These are phyloP conservation scores for Halteria grandinella DNA, from an alignment of 73 alveolate genomes.

Conservation along the genomic window DNA sequence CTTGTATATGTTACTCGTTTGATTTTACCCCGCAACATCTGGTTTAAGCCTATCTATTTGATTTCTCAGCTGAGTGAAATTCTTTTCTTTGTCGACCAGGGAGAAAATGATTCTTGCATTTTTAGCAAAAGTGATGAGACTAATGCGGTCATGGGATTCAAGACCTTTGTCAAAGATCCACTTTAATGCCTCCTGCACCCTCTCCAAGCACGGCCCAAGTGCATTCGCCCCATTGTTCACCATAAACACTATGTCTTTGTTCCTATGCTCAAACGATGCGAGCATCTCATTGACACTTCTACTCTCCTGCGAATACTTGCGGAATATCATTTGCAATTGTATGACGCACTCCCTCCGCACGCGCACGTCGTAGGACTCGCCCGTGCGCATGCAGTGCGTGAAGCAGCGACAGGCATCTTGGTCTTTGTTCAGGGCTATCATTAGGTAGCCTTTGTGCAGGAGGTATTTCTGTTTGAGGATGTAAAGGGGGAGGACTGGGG, in stretches of 20 bases:
- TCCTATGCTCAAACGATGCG: constrained; percentile 2
- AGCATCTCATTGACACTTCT: not conserved
- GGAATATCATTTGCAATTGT: not conserved
- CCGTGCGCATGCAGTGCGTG: constrained; percentile 32
- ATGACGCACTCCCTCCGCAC: constrained; percentile 12
- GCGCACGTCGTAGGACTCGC: constrained; percentile 21
- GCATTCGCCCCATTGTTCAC: constrained; percentile 4
- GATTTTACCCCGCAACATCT: not conserved
- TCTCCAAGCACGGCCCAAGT: not conserved
- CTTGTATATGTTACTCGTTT: constrained; percentile 5
- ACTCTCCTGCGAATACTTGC: constrained; percentile 20
- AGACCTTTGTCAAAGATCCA: constrained; percentile 37
- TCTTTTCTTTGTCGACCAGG: constrained; percentile 34
- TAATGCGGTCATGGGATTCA: constrained; percentile 33
- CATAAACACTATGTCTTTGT: constrained; percentile 27
- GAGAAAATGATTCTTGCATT: constrained; percentile 27
- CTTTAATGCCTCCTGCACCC: constrained; percentile 1
- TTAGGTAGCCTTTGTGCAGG: constrained; percentile 17
- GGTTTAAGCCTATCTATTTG: not conserved
- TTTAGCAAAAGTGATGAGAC: constrained; percentile 11
- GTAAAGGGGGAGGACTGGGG: constrained; percentile 11
- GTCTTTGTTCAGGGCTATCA: constrained; percentile 23
- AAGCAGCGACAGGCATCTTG: constrained; percentile 28
- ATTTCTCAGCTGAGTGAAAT: constrained; percentile 24
- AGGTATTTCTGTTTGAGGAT: constrained; percentile 31